Base-by-base conservation (phyloP, 2,329 filamentous ascomycete genomes). In the Juglanconis sp. region DNA sequence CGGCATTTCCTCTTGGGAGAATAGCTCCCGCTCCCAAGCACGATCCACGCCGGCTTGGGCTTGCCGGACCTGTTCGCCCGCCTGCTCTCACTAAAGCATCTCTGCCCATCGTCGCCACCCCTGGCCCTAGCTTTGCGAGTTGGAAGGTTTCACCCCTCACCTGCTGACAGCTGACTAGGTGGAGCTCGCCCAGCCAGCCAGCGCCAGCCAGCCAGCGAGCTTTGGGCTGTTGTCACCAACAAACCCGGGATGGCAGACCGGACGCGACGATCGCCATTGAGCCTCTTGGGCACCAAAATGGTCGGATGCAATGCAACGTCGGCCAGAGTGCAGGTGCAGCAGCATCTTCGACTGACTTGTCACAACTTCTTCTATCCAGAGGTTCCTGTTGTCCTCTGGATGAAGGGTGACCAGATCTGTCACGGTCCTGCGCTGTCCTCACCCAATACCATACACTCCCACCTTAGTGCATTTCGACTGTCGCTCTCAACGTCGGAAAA, bases 221-320 rank as follows among this genome's bases (percentile, higher is more conserved):
- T 24, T 24, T 24, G 24, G 24, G 24, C 2, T 2, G 24, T 24
- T 24, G 24, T 24, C 24, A 49, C 9, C 5, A n/a, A 4, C 4
- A 10, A 32, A 34, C 32, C 24, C 24, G 2, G 24, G 24, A 24
- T 24, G 24, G 24, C 24, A 36, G 49, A 36, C 49, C 4, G 15
- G 13, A 17, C 24, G 36, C 32, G 9, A 10, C n/a, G 17, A 15
- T 52, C n/a, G 49, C 34, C n/a, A 30, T 13, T n/a, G 51, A 53
- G 51, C 36, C 51, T 42, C 51, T n/a, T 24, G 11, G n/a, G 11
- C 13, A 35, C 34, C 8, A 34, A 31, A 51, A 17, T 3, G 11
- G 24, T 51, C 40, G 9, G 34, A 58, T 59, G 60, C 60, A 59
- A 53, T 62, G 60, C 60, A 56, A 59, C 60, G 40, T 59, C 47